Percentiles rank a stretch among this genome's conserved stretches.
phyloP scores from a whole-genome alignment of 495 filamentous ascomycete genomes.

The Penicillium coprophilum region DNA sequence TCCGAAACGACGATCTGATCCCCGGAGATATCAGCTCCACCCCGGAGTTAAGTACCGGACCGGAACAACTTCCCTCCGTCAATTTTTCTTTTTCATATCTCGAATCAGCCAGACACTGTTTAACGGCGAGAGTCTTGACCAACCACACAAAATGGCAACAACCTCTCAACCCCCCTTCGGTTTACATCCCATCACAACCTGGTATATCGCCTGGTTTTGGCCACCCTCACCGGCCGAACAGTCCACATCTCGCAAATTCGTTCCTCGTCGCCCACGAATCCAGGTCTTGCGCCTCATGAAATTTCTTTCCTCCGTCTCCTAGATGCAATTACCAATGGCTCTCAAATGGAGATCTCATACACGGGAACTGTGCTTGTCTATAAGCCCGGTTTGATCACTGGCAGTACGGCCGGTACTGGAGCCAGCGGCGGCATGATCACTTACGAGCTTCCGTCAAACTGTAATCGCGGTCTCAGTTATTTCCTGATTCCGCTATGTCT shows the following conservation, averaged over 20 bases:
- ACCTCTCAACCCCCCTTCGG: constrained; percentile 51
- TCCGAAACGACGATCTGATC: constrained; percentile 18
- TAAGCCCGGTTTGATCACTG: constrained; percentile 87
- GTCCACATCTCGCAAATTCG: constrained; percentile 94
- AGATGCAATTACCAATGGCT: constrained; percentile 93
- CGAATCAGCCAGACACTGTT: constrained; percentile 7
- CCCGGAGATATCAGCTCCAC: constrained; percentile 26
- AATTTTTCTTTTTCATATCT: constrained; percentile 36
- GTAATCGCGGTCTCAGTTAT: constrained; percentile 82
- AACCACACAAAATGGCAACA: constrained; percentile 40
- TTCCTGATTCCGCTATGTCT: constrained; percentile 87
- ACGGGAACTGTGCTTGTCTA: constrained; percentile 91
- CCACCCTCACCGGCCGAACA: constrained; percentile 85
- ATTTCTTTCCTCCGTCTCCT: constrained; percentile 94
- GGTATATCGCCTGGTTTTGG: constrained; percentile 78
- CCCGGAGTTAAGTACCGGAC: constrained; percentile 27
- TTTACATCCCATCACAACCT: constrained; percentile 85
- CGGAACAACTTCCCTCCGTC: constrained; percentile 30
- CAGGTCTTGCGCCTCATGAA: constrained; percentile 88
- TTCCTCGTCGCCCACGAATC: constrained; percentile 73
- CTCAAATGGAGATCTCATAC: constrained; percentile 88
- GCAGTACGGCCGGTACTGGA: constrained; percentile 64
- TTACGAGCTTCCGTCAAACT: constrained; percentile 73
- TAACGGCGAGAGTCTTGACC: constrained; percentile 12
- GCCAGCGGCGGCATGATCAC: constrained; percentile 69